phyloP scores from a whole-genome alignment of 2,329 filamentous ascomycete genomes.

The Beauveria asiatica region DNA sequence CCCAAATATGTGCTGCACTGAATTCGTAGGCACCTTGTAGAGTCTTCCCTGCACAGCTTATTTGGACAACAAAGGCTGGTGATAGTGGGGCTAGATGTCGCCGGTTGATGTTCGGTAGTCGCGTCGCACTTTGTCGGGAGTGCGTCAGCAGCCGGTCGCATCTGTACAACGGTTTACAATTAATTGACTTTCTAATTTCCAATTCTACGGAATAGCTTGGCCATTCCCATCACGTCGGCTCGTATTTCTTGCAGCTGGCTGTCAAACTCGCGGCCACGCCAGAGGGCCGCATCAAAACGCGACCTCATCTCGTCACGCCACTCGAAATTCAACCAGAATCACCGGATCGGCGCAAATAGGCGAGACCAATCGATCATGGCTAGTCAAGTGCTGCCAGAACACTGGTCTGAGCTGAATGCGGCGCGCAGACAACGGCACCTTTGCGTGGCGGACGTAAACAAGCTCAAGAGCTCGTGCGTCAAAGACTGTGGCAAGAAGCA shows the following conservation, averaged over 20 bases:
- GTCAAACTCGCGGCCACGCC: neutral
- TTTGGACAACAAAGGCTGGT: neutral
- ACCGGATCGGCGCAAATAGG: neutral
- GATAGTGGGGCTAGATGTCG: neutral
- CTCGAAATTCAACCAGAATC: neutral
- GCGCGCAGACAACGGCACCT: slow-evolving; percentile 23
- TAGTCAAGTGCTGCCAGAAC: slow-evolving; percentile 25
- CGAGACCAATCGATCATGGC: slow-evolving; percentile 5
- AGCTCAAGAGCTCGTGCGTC: slow-evolving; percentile 34
- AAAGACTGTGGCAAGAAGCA: slow-evolving; percentile 34
- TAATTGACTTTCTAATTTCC: neutral
- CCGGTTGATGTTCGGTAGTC: slow-evolving; percentile 8
- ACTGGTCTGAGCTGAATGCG: slow-evolving; percentile 31
- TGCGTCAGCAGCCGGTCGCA: neutral
- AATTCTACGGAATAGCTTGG: neutral
- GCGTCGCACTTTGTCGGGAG: neutral
- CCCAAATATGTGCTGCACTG: neutral
- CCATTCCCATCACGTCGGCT: neutral
- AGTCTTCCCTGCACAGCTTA: neutral
- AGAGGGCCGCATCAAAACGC: neutral
- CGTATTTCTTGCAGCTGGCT: neutral
- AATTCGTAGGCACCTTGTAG: neutral
- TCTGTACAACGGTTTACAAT: neutral
- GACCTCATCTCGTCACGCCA: neutral
- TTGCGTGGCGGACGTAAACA: slow-evolving; percentile 33